Evolutionary conservation across 805 yeast genomes (phyloP).

Genomic region (Lipomyces yamadae): DNA sequence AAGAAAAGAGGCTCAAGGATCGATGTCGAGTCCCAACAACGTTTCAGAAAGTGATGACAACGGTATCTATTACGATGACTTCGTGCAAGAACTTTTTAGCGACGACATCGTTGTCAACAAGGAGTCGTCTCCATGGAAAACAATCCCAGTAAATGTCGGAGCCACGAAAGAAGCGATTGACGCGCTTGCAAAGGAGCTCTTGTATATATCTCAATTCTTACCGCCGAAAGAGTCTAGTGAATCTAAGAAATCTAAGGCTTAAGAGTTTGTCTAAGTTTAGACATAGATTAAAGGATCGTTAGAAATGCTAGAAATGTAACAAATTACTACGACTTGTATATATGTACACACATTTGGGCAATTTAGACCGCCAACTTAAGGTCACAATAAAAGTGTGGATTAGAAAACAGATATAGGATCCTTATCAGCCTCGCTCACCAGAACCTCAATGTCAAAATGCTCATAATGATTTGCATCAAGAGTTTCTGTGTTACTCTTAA

Average conservation of each 20-base stretch:
- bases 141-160: slow-evolving; percentile 12
- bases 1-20: slow-evolving; percentile 2
- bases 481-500: slow-evolving; percentile 37
- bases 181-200: slow-evolving; percentile 19
- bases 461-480: slow-evolving; percentile 20
- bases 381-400: neutral
- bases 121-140: slow-evolving; percentile 6
- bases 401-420: slow-evolving; percentile 58
- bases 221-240: slow-evolving; percentile 24
- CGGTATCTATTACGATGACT: slow-evolving; percentile 20
- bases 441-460: slow-evolving; percentile 42
- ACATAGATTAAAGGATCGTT: neutral
- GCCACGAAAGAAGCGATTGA: slow-evolving; percentile 30
- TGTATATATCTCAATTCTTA: slow-evolving; percentile 24
- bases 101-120: slow-evolving; percentile 2
- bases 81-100: slow-evolving; percentile 23
- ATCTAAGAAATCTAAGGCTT: neutral
- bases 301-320: neutral
- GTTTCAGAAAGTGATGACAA: slow-evolving; percentile 4
- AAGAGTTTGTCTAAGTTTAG: neutral
- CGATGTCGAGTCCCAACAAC: neutral
- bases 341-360: neutral
- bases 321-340: neutral
- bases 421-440: slow-evolving; percentile 56
- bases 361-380: neutral